Conservation (phyloP, 2,329 filamentous ascomycete species). For the Fusarium sp. region DNA sequence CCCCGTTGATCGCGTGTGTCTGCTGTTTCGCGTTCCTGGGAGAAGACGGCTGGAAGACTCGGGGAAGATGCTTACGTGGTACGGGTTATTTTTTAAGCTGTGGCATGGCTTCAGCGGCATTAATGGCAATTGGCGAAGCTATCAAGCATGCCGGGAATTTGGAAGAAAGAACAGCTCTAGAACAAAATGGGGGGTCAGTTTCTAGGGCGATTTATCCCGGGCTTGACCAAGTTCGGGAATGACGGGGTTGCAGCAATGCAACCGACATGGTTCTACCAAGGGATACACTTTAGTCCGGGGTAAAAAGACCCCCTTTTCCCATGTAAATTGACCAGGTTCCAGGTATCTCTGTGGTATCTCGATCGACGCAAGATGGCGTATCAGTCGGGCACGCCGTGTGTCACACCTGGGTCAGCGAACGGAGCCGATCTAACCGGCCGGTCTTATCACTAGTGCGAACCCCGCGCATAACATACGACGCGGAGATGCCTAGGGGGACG, state of each 20-base stretch:
- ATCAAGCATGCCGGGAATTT: not conserved
- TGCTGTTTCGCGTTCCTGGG: not conserved
- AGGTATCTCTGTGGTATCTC: not conserved
- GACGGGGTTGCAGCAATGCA: not conserved
- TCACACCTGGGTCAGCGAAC: conserved; percentile 4
- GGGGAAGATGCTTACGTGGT: not conserved
- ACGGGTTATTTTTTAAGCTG: not conserved
- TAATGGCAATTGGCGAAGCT: not conserved
- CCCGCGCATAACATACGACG: conserved; percentile 2
- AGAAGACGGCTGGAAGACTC: not conserved
- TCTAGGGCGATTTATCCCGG: not conserved
- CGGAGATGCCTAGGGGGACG: not conserved
- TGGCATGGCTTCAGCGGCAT: not conserved
- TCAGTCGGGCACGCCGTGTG: not conserved
- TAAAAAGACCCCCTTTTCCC: not conserved
- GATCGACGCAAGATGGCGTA: conserved; percentile 5
- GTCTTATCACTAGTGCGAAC: conserved; percentile 1
- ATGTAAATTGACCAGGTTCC: not conserved
- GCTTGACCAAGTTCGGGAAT: not conserved
- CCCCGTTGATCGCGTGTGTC: conserved; percentile 17
- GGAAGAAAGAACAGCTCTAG: not conserved
- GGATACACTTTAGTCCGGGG: not conserved
- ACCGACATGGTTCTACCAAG: not conserved
- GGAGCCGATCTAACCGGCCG: conserved; percentile 7
- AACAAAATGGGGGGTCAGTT: not conserved